Evolutionary conservation across 371 early-diverging fungal species (phyloP).

Genomic region (Apophysomyces ossiformis): DNA sequence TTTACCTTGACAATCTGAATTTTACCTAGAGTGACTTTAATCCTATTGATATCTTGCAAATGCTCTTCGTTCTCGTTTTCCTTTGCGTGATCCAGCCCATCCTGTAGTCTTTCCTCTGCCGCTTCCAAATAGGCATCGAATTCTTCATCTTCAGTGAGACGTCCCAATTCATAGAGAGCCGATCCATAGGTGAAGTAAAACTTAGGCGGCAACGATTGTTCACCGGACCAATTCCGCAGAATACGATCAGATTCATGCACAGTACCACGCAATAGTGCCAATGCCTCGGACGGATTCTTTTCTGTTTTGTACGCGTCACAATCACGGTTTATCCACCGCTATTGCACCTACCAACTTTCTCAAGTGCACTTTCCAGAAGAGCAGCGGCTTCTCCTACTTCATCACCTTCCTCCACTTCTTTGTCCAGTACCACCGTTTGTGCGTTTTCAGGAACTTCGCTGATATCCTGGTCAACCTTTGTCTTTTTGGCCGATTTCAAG

Average conservation of each 20-base stretch:
- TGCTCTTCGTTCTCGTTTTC: slow-evolving; percentile 21
- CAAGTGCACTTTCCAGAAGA: slow-evolving; percentile 45
- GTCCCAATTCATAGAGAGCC: slow-evolving; percentile 59
- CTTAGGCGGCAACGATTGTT: slow-evolving; percentile 40
- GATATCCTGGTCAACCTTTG: slow-evolving; percentile 31
- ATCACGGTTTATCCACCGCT: background rate
- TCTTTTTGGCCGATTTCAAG: slow-evolving; percentile 43
- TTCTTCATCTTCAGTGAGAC: slow-evolving; percentile 48
- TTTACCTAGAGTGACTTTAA: slow-evolving; percentile 42
- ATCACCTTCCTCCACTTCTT: slow-evolving; percentile 56
- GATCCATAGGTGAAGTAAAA: slow-evolving; percentile 64
- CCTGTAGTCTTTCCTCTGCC: slow-evolving; percentile 48
- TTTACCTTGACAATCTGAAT: slow-evolving; percentile 48
- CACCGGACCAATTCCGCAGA: slow-evolving; percentile 52
- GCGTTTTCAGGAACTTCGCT: slow-evolving; percentile 37
- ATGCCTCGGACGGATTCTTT: slow-evolving; percentile 32
- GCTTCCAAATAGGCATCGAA: slow-evolving; percentile 49
- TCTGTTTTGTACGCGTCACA: slow-evolving; percentile 15
- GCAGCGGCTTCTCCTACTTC: slow-evolving; percentile 54
- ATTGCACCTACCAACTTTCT: slow-evolving; percentile 41
- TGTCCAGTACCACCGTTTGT: slow-evolving; percentile 54
- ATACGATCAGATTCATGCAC: slow-evolving; percentile 69
- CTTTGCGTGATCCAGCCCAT: slow-evolving; percentile 29
- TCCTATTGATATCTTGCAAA: slow-evolving; percentile 23
- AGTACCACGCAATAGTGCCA: slow-evolving; percentile 57